These are phyloP conservation scores for Trypethelium eluteriae DNA, from an alignment of 495 filamentous ascomycete species.

Conservation along the genomic window DNA sequence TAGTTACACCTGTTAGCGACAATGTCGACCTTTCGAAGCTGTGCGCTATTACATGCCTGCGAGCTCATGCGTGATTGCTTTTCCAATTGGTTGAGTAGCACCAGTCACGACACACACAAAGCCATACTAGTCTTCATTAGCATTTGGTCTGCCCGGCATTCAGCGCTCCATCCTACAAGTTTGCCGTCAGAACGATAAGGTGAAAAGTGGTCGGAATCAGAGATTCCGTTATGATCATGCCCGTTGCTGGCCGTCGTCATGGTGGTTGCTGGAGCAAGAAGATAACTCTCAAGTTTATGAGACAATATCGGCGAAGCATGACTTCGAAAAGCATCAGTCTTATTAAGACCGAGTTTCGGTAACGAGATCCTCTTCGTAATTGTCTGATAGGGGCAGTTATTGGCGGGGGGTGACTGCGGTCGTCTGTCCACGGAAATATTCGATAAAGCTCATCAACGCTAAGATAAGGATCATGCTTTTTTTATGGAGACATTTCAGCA, in stretches of 20 bases:
- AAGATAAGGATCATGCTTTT: background rate
- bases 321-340: background rate
- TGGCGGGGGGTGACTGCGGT: background rate
- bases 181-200: constrained; percentile 55
- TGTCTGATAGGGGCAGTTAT: background rate
- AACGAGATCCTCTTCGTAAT: background rate
- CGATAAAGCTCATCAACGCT: constrained; percentile 6
- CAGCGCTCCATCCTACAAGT: constrained; percentile 37
- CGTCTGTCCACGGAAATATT: constrained; percentile 6
- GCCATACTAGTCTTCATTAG: constrained; percentile 41
- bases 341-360: background rate
- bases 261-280: background rate
- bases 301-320: background rate
- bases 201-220: constrained; percentile 45
- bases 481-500: background rate
- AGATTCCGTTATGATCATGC: constrained; percentile 10
- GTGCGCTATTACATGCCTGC: constrained; percentile 39
- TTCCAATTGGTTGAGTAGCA: constrained; percentile 49
- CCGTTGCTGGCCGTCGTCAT: constrained; percentile 11
- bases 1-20: constrained; percentile 16
- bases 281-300: background rate
- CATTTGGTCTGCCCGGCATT: background rate
- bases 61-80: constrained; percentile 50
- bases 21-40: constrained; percentile 7
- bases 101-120: constrained; percentile 58